phyloP scores from a whole-genome alignment of 2,329 filamentous ascomycete genomes.

The Diaporthe nobilis region DNA sequence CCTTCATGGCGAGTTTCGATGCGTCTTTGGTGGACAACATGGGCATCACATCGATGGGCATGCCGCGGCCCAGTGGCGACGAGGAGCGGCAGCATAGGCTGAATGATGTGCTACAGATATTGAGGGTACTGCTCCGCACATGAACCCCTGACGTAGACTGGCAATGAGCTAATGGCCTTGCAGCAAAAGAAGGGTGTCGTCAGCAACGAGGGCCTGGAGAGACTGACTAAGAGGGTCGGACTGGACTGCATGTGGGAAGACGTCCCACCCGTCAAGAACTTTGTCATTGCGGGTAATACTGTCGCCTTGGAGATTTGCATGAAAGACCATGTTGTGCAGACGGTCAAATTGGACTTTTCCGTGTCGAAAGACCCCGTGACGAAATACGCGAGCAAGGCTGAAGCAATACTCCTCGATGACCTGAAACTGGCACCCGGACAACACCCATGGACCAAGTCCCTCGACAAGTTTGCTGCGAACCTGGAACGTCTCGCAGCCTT shows the following conservation, averaged over 20 bases:
- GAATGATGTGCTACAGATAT: slow-evolving; percentile 63
- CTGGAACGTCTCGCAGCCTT: slow-evolving; percentile 77
- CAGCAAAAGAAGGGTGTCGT: slow-evolving; percentile 71
- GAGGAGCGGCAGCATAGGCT: slow-evolving; percentile 70
- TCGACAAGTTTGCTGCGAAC: slow-evolving; percentile 80
- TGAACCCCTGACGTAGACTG: slow-evolving; percentile 52
- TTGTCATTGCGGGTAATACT: slow-evolving; percentile 74
- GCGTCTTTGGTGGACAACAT: slow-evolving; percentile 65
- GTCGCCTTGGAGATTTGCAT: slow-evolving; percentile 74
- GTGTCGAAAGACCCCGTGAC: slow-evolving; percentile 71
- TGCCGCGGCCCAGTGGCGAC: slow-evolving; percentile 59
- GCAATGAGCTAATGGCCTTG: slow-evolving; percentile 45
- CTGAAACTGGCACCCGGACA: slow-evolving; percentile 72
- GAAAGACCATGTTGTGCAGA: slow-evolving; percentile 72
- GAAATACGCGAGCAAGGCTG: slow-evolving; percentile 73
- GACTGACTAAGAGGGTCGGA: slow-evolving; percentile 77
- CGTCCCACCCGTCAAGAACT: slow-evolving; percentile 60
- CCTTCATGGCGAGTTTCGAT: slow-evolving; percentile 69
- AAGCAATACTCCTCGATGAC: slow-evolving; percentile 75
- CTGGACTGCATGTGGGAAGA: slow-evolving; percentile 75
- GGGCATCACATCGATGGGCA: slow-evolving; percentile 59
- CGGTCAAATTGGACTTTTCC: slow-evolving; percentile 74
- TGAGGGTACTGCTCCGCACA: slow-evolving; percentile 58
- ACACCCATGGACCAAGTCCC: slow-evolving; percentile 76
- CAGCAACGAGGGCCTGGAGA: slow-evolving; percentile 81